These are phyloP conservation scores for Aspergillus sclerotialis DNA, from an alignment of 2,329 filamentous ascomycete genomes.

Conservation along the genomic window DNA sequence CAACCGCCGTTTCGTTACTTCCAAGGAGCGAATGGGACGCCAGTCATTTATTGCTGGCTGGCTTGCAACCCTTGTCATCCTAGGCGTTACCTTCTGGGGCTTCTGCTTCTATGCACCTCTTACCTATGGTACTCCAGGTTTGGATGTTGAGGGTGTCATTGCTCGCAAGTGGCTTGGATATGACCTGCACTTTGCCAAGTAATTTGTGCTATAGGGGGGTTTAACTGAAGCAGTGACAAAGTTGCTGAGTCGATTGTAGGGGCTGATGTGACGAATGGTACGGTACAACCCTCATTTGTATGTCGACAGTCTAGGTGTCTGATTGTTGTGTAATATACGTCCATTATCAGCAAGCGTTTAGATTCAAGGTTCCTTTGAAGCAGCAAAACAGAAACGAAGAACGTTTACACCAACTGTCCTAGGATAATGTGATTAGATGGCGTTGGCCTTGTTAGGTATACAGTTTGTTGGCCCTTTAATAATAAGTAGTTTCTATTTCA, in stretches of 20 bases:
- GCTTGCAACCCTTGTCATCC: constrained; percentile 67
- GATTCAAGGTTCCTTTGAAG: too few species aligned
- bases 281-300: too few species aligned
- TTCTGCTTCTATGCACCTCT: constrained; percentile 93
- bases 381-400: too few species aligned
- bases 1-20: constrained; percentile 59
- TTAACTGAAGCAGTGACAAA: background rate
- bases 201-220: constrained; percentile 24
- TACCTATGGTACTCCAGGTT: constrained; percentile 89
- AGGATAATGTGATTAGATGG: background rate
- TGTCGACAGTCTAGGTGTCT: too few species aligned
- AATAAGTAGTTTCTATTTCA: too few species aligned
- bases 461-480: too few species aligned
- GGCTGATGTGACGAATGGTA: too few species aligned
- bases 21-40: constrained; percentile 70
- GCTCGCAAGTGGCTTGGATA: constrained; percentile 94
- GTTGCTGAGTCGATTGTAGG: background rate
- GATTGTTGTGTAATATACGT: too few species aligned
- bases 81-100: constrained; percentile 61
- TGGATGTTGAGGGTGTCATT: constrained; percentile 69
- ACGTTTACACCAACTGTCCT: too few species aligned
- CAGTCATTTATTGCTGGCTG: constrained; percentile 73
- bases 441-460: too few species aligned
- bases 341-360: too few species aligned
- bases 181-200: constrained; percentile 98